These are phyloP conservation scores for Apiospora arundinis DNA, from an alignment of 2,329 filamentous ascomycete species.

Conservation along the genomic window DNA sequence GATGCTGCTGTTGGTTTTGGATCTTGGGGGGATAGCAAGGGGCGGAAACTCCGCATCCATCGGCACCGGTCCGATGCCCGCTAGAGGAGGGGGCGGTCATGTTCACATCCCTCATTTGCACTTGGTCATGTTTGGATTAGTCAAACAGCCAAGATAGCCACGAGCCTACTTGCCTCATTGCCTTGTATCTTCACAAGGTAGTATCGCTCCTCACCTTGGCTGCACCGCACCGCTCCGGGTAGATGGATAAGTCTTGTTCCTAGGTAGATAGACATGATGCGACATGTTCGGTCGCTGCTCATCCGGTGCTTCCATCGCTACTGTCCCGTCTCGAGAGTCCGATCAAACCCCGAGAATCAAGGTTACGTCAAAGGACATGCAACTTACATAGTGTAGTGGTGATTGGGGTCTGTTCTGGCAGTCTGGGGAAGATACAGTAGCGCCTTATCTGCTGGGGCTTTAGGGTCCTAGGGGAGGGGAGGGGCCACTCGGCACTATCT, in stretches of 20 bases:
- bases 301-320: not conserved
- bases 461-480: not conserved
- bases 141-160: constrained; percentile 5
- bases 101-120: not conserved
- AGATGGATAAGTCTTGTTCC: not conserved
- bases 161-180: not conserved
- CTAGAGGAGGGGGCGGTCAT: not conserved
- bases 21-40: not conserved
- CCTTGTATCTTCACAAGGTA: not conserved
- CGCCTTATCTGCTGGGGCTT: not conserved
- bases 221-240: not conserved
- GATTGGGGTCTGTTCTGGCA: not conserved
- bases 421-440: constrained; percentile 15
- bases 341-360: not conserved
- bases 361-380: not conserved
- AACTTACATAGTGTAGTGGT: not conserved
- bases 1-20: not conserved
- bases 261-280: not conserved
- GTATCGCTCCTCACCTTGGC: not conserved
- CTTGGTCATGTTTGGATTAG: not conserved
- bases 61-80: not conserved
- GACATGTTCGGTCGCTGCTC: not conserved
- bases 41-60: not conserved
- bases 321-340: not conserved
- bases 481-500: not conserved